phyloP scores from a whole-genome alignment of 208 protist genomes.

The Leishmania braziliensis region DNA sequence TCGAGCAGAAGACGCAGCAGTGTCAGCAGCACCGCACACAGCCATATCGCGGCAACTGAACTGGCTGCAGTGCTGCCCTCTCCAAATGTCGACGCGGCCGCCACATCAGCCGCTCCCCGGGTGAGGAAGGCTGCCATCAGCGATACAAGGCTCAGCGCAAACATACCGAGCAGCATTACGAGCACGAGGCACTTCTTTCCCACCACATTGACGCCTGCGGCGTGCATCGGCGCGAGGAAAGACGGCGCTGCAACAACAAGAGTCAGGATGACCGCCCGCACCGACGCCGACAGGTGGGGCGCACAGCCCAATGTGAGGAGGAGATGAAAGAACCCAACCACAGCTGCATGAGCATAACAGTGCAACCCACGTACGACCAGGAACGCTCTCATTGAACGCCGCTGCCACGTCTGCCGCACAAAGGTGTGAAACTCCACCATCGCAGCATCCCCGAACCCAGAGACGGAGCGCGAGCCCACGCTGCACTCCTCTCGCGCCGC shows the following conservation, averaged over 20 bases:
- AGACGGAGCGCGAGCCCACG: background rate
- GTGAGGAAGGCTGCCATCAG: conserved; percentile 20
- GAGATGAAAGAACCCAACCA: conserved; percentile 16
- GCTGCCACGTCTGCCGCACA: conserved; percentile 48
- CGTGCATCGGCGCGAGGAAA: conserved; percentile 10
- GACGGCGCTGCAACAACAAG: conserved; percentile 11
- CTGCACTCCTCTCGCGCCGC: conserved; percentile 4
- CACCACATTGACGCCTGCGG: background rate
- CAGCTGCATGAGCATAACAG: conserved; percentile 12
- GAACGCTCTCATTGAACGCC: conserved; percentile 56
- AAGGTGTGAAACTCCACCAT: conserved; percentile 31
- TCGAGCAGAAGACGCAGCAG: conserved; percentile 25
- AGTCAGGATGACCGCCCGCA: conserved; percentile 17
- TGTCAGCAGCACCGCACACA: conserved; percentile 19
- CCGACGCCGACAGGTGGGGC: conserved; percentile 5
- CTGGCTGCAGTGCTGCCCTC: background rate
- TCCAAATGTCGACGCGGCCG: background rate
- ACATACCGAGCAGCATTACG: background rate
- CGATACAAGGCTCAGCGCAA: background rate
- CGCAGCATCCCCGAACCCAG: background rate
- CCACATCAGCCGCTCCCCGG: background rate
- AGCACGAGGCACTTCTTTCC: conserved; percentile 14
- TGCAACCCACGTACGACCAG: conserved; percentile 41
- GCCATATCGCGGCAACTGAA: conserved; percentile 1
- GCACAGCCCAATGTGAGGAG: conserved; percentile 21